Conservation (phyloP, 2,329 filamentous ascomycete species). For the Pseudophaeomoniella oleicola region DNA sequence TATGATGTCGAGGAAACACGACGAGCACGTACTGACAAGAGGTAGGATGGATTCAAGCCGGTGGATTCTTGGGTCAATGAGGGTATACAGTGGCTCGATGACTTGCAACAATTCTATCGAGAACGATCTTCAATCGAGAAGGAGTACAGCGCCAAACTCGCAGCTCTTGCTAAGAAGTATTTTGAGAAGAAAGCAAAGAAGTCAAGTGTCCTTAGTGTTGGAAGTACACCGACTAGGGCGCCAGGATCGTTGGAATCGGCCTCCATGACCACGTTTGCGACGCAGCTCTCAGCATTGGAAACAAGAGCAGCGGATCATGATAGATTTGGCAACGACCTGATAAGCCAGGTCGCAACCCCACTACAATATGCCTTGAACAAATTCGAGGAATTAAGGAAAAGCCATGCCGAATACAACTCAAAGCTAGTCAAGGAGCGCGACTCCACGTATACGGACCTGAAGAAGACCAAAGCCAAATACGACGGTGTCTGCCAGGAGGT, state of each 20-base stretch:
- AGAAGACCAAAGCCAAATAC: constrained; percentile 87
- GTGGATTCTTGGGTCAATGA: constrained; percentile 71
- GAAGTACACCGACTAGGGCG: constrained; percentile 82
- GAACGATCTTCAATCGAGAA: constrained; percentile 90
- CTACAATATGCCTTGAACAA: constrained; percentile 58
- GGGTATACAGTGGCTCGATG: constrained; percentile 88
- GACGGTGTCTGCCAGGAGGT: constrained; percentile 88
- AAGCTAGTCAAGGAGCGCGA: constrained; percentile 88
- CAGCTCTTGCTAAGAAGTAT: constrained; percentile 82
- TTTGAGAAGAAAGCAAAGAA: constrained; percentile 94
- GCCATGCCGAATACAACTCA: constrained; percentile 72
- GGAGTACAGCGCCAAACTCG: constrained; percentile 85
- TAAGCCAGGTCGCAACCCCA: constrained; percentile 72
- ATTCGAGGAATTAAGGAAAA: constrained; percentile 86
- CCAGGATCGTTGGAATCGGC: constrained; percentile 93
- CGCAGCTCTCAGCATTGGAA: constrained; percentile 82
- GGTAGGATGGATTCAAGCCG: constrained; percentile 86
- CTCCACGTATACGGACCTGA: constrained; percentile 64
- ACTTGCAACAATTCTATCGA: constrained; percentile 94
- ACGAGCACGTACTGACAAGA: constrained; percentile 1
- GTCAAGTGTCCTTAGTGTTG: constrained; percentile 74
- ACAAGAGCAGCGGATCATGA: constrained; percentile 80
- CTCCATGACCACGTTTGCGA: constrained; percentile 92
- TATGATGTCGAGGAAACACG: background rate
- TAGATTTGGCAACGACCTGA: constrained; percentile 61